Evolutionary conservation across 192 early-diverging fungal genomes (phyloP).

Genomic region (Linnemannia exigua): DNA sequence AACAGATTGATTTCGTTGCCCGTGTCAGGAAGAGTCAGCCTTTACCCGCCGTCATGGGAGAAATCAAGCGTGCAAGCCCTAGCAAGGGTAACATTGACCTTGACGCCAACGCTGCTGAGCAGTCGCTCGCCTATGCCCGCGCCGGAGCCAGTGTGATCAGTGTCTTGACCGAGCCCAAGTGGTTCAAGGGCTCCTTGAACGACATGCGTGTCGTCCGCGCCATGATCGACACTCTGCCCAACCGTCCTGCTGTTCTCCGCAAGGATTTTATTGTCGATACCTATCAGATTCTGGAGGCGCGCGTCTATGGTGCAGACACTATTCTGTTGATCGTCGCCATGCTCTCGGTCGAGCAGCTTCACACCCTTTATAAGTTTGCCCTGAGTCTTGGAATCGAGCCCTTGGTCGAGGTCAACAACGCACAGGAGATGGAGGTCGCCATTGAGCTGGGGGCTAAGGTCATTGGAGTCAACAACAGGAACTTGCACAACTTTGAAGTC

Average conservation of each 20-base stretch:
- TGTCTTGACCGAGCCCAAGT: constrained; percentile 98
- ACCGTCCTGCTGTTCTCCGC: constrained; percentile 93
- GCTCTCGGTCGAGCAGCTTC: constrained; percentile 78
- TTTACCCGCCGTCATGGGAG: constrained; percentile 88
- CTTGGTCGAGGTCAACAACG: constrained; percentile 97
- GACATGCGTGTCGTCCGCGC: constrained; percentile 92
- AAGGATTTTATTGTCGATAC: constrained; percentile 97
- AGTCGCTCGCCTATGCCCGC: constrained; percentile 87
- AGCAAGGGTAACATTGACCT: constrained; percentile 94
- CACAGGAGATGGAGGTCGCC: constrained; percentile 90
- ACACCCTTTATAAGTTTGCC: constrained; percentile 79
- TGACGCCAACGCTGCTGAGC: constrained; percentile 87
- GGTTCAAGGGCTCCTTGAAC: constrained; percentile 97
- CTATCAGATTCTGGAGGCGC: constrained; percentile 98
- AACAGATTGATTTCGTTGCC: constrained; percentile 82
- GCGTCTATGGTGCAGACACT: constrained; percentile 96
- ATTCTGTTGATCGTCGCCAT: constrained; percentile 97
- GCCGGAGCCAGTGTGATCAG: constrained; percentile 96
- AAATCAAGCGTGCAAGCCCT: constrained; percentile 98
- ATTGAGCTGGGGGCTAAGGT: constrained; percentile 85
- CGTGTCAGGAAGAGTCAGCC: constrained; percentile 73
- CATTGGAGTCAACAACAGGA: constrained; percentile 99
- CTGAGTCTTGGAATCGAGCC: constrained; percentile 94
- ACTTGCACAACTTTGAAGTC: constrained; percentile 96
- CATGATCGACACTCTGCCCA: constrained; percentile 70